Percentiles rank a stretch among this genome's conserved stretches.
phyloP scores from a whole-genome alignment of 805 yeast species.

The Maudiozyma serrabonitensis region DNA sequence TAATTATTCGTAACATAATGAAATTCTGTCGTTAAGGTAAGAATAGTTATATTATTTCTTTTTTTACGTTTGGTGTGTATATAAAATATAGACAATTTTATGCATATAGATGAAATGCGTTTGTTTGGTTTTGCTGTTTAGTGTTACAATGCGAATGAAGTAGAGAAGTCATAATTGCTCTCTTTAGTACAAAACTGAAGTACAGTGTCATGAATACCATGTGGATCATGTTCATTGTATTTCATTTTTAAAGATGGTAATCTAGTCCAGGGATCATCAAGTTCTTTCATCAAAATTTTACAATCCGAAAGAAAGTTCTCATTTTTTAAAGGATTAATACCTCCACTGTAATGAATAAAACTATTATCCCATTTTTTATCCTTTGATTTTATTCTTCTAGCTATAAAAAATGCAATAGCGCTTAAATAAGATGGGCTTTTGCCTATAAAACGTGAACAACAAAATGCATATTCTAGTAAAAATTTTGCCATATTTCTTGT shows the following conservation, averaged over 20 bases:
- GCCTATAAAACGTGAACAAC: conserved; percentile 68
- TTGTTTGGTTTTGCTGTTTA: not conserved
- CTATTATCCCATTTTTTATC: conserved; percentile 22
- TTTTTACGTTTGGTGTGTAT: not conserved
- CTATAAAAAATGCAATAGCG: conserved; percentile 81
- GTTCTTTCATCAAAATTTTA: conserved; percentile 19
- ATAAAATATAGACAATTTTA: too few species aligned
- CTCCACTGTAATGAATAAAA: conserved; percentile 21
- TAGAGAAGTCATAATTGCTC: conserved; percentile 3
- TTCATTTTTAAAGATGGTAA: conserved; percentile 20
- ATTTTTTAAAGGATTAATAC: conserved; percentile 17
- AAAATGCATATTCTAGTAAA: conserved; percentile 63
- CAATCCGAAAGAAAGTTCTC: conserved; percentile 16
- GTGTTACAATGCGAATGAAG: conserved; percentile 5
- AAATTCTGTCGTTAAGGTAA: not conserved
- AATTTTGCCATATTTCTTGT: conserved; percentile 81
- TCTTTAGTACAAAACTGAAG: conserved; percentile 6
- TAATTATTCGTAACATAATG: not conserved
- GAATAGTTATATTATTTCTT: not conserved
- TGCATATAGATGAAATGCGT: not conserved
- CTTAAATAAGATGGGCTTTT: conserved; percentile 67
- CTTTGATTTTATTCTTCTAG: conserved; percentile 46
- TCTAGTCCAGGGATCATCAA: conserved; percentile 22
- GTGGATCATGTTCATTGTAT: conserved; percentile 15
- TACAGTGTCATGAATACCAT: conserved; percentile 10